Evolutionary conservation across 768 basidiomycete species (phyloP), one percentile per base, ranked within the genome.

Genomic region (Tricholoma sp.): DNA sequence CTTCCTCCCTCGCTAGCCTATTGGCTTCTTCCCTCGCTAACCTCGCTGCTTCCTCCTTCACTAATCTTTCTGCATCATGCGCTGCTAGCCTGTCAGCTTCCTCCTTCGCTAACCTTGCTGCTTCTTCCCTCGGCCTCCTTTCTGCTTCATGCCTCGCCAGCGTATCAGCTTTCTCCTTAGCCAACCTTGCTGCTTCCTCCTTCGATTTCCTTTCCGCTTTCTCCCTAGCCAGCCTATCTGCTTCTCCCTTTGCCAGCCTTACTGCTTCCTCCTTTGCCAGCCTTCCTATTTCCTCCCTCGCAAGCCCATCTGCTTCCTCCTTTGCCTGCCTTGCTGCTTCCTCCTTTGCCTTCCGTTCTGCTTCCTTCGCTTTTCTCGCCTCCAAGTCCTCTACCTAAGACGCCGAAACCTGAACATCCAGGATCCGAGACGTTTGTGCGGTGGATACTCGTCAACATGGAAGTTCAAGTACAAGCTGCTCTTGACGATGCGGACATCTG

Each of bases 401-500:
- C 41, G 61, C 65, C 21, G 54, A 56, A 35, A 64, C 60, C 21
- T 63, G 57, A 19, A 66, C 45, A 18, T 58, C 50, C 11, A 66
- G 56, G 35, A 52, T 58, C n/a, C 65, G 62, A 14, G 34, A 27
- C 5, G 61, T 66, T 24, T 57, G 35, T 31, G 52, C 34, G 1
- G 64, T 60, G 9, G 56, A 55, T 61, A 63, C 54, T 66, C 65
- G 34, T 46, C 50, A 27, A 63, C 58, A 37, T 63, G 62, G 50
- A 66, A 61, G 55, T 63, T 43, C 43, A 66, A 32, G 52, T 66
- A 66, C 4, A 66, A 55, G 46, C 59, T 27, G 37, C 21, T 49
- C 14, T 61, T 29, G 49, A 54, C 56, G n/a, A 64, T 22, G 27
- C 64, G 64, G 22, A 65, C 58, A 56, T 61, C 52, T 12, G 65